Base-by-base conservation (phyloP, 257 asterid species). In the Primulina tabacum region DNA sequence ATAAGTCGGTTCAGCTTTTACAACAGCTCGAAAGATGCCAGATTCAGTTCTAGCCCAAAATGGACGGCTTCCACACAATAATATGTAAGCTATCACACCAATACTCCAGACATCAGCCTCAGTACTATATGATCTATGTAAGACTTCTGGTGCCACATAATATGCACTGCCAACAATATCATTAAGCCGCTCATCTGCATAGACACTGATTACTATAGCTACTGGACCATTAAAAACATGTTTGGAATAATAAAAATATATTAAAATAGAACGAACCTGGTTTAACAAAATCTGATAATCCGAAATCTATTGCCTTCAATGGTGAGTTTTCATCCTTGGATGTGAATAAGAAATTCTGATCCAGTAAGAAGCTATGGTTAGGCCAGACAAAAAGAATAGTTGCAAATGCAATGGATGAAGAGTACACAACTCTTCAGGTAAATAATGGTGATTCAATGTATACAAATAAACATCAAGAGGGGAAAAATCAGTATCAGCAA, bases 71-170 rank as follows among this genome's bases (percentile, higher is more conserved):
- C 90, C 90, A 34, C 88, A 82, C 63, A 85, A 70, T 32, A 85
- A 74, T 68, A 85, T 85, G 74, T 85, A 85, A 65, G 90, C 84
- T 69, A 85, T 83, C 69, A 85, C 90, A 5, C 90, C 90, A 55
- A 82, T 69, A 67, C 90, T 85, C 90, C 90, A 85, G 29, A 85
- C 88, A 75, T 85, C 90, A 70, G 88, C 90, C 81, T 85, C 90
- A 17, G 88, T 78, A 76, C 83, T 81, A 65, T 85, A 85, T 37
- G 90, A 80, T 79, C 90, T 81, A 60, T 85, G 90, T 38, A 85
- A 65, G 59, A 85, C 90, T 79, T 85, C 90, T 1, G 90, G 90
- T 14, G 90, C 90, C 33, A 85, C 90, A 61, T 85, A 85, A 75
- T 85, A 85, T 65, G 90, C 90, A 62, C 90, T 85, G 63, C 90